Evolutionary conservation across 345 rosid species (phyloP).

Genomic region (Hibiscus syriacus): DNA sequence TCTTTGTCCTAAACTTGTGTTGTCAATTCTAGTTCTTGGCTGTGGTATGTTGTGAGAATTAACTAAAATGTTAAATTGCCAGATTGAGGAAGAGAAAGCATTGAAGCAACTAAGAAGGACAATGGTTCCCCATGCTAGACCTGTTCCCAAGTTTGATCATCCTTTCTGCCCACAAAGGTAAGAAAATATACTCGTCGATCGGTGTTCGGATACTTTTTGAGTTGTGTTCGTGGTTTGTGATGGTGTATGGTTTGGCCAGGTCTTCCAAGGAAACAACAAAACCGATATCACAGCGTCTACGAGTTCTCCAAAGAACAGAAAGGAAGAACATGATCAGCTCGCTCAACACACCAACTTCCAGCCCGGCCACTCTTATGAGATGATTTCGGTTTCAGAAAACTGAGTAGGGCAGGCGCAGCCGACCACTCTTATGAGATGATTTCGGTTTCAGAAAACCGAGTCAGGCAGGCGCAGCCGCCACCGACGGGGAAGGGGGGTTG

Average conservation of each 20-base stretch:
- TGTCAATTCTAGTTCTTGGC: too few species aligned
- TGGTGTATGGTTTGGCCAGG: slow-evolving; percentile 20
- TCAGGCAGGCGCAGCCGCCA: too few species aligned
- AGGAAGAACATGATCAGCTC: slow-evolving; percentile 11
- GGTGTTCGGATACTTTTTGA: too few species aligned
- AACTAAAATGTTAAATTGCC: neutral
- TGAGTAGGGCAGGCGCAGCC: too few species aligned
- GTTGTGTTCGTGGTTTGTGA: too few species aligned
- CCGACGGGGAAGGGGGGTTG: too few species aligned
- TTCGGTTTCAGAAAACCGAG: neutral
- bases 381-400: slow-evolving; percentile 12
- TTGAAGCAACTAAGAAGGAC: slow-evolving; percentile 85
- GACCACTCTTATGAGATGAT: slow-evolving; percentile 34
- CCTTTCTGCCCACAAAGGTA: slow-evolving; percentile 87
- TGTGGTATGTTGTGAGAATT: neutral
- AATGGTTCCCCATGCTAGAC: slow-evolving; percentile 87
- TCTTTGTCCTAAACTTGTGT: neutral
- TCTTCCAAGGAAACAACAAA: slow-evolving; percentile 56
- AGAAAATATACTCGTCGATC: neutral
- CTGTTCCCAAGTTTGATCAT: slow-evolving; percentile 70
- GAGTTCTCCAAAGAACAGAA: slow-evolving; percentile 36
- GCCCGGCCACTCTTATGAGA: slow-evolving; percentile 44
- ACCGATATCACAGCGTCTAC: slow-evolving; percentile 51
- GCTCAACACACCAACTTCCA: slow-evolving; percentile 20
- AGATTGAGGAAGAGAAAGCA: slow-evolving; percentile 90